Evolutionary conservation across 2,329 filamentous ascomycete genomes (phyloP), one percentile per base, ranked within the genome.

Genomic region (Ascochyta lentis): DNA sequence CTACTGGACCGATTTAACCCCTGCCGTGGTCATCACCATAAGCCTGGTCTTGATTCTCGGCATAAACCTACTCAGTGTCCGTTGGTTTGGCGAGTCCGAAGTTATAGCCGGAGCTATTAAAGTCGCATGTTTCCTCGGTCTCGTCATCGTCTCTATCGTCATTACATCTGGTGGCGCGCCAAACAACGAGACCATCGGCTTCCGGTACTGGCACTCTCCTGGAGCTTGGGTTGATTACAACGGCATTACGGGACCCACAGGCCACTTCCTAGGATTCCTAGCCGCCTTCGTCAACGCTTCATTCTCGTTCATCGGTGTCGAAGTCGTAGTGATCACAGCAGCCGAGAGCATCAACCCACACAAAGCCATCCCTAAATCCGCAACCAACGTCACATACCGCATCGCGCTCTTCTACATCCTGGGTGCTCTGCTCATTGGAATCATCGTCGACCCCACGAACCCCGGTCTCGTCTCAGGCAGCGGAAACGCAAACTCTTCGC

Each of bases 211-310:
- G 89, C 81, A 77, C 47, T 71, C 85, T 23, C 88, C 88, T 0
- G 87, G 86, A 0, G 84, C 86, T 0, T 88, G 89, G 69, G 85
- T 87, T 31, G 84, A 88, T 64, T 85, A 88, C 66, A 82, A 89
- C n/a, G 81, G 8, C 76, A 80, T 80, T 3, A 75, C 76, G 0
- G 85, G 84, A 12, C 49, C 62, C 3, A 65, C 60, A 3, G 62
- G 62, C 12, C 77, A 79, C 10, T 90, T 90, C 64, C 63, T 79
- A 87, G 10, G 83, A 78, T 22, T 85, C 80, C 65, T 86, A 79
- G 76, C 77, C 72, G 27, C 80, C 79, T 46, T 80, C 84, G 48
- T 78, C 79, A 55, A 79, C 79, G 49, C 79, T 77, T 16, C 78
- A 73, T 44, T 72, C 59, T 62, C 70, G 16, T 74, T 75, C 50